Evolutionary conservation across 2,329 filamentous ascomycete species (phyloP), one percentile per base, ranked within the genome.

Genomic region (Sporothrix dimorphospora): DNA sequence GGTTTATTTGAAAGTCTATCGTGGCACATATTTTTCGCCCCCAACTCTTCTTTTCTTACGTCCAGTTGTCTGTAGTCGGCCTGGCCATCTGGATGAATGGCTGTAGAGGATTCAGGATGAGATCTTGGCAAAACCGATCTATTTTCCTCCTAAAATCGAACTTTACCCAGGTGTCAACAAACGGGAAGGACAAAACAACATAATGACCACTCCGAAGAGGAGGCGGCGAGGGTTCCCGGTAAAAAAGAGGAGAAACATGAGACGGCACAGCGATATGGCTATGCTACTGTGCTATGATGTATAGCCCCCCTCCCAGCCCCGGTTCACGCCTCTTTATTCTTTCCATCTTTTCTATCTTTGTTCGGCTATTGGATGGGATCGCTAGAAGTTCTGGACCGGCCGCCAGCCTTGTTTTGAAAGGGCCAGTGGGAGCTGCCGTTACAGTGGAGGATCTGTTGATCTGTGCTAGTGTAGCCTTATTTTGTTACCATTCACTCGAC

Each of bases 61-160:
- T 21, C 34, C 4, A 42, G 34, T 14, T 63, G 57, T 12, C 57
- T 34, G 34, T 42, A 4, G 57, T 42, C 19, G 34, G 27, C 38
- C 34, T 14, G 57, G 12, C 61, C 61, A 67, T 67, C 42, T 51
- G 65, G 65, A 51, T 49, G 65, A 51, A 67, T 67, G 45, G 27
- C 65, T 34, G 27, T 11, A 27, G 38, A 67, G 65, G 65, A 67
- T 67, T 67, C 45, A 67, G 65, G 65, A 49, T 67, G 24, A 24
- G 45, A 51, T 51, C 65, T 67, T 51, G 65, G 65, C 45, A 34
- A 42, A 42, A 4, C 8, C n/a, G 1, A 51, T 51, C 27, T 67
- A 40, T 67, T 66, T 19, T 42, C 27, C 30, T 34, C n/a, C 59
- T 19, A 9, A 24, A n/a, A 21, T 53, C 7, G 5, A 11, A 16